Conservation (phyloP, 2,329 filamentous ascomycete species). For the Claviceps lovelessii region DNA sequence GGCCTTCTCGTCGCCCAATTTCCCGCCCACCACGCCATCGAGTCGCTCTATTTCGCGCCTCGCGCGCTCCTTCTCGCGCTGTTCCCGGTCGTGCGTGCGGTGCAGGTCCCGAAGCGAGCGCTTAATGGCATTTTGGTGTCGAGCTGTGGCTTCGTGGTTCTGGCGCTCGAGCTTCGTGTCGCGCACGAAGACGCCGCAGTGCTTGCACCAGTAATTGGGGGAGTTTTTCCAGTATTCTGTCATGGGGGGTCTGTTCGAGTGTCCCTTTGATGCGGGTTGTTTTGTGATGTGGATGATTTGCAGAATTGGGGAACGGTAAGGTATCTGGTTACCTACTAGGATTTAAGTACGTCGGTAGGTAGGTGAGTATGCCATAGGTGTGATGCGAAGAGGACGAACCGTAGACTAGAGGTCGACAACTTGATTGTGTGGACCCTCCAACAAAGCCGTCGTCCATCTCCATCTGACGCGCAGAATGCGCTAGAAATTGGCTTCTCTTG, state of each 20-base stretch:
- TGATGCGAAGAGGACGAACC: too few species aligned
- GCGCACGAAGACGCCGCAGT: constrained; percentile 79
- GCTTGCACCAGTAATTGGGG: constrained; percentile 96
- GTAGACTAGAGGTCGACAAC: too few species aligned
- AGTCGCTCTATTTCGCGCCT: constrained; percentile 75
- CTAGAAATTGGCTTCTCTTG: too few species aligned
- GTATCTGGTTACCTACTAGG: too few species aligned
- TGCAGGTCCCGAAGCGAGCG: constrained; percentile 83
- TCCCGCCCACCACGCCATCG: constrained; percentile 52
- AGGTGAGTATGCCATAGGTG: too few species aligned
- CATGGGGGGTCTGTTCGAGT: constrained; percentile 39
- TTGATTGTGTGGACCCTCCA: background rate
- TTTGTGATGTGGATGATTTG: background rate
- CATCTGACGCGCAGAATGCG: too few species aligned
- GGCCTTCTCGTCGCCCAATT: background rate
- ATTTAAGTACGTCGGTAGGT: too few species aligned
- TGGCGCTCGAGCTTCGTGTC: constrained; percentile 81
- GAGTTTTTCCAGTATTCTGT: constrained; percentile 98
- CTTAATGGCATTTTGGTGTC: constrained; percentile 75
- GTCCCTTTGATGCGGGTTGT: background rate
- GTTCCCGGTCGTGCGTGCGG: constrained; percentile 64
- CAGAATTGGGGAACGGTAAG: too few species aligned
- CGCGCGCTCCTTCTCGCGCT: constrained; percentile 68
- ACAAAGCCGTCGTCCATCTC: background rate
- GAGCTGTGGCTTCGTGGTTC: constrained; percentile 77